Evolutionary conservation across 495 filamentous ascomycete species (phyloP), one percentile per base, ranked within the genome.

Genomic region (Neurospora terricola): DNA sequence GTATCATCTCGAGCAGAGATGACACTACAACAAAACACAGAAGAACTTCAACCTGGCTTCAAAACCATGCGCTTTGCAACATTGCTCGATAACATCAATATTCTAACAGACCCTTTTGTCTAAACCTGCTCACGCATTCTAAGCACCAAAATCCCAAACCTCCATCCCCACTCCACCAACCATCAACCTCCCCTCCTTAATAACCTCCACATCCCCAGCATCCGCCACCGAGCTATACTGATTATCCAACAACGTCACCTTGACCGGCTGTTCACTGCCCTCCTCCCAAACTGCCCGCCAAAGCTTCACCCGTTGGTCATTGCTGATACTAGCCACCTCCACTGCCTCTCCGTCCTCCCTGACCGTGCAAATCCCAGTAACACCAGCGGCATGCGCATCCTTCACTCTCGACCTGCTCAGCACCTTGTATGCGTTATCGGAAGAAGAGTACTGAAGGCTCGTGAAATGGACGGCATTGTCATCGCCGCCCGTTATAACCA

Each of bases 401-500:
- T 86, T 86, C 11, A 97, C 82, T 0, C 92, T 83, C 1, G 88
- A 78, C 12, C 88, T 88, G 59, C 76, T 78, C 5, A 69, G 27
- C 11, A 83, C 69, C 36, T 71, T 74, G 66, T 76, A 81, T 8
- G 12, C 6, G 2, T 75, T 66, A 3, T 9, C 38, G 5, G 9
- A 6, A n/a, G 37, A 36, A 10, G 54, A 43, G 21, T 76, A 77
- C 59, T 71, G 69, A 59, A 90, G 72, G 37, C 87, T 81, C 1
- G 89, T 86, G 11, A 95, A 76, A 0, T 86, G 87, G 0, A 97
- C 76, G 4, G 91, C 90, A 75, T 94, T 94, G 76, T 97, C 94
- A 75, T 98, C 94, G 6, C 94, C 92, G 18, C 92, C 93, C 0
- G 92, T 91, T n/a, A 90, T 78, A 21, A 95, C 74, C 10, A 95